Evolutionary conservation across 2,329 filamentous ascomycete species (phyloP), one percentile per base, ranked within the genome.

Genomic region (Fusarium tuaranense): DNA sequence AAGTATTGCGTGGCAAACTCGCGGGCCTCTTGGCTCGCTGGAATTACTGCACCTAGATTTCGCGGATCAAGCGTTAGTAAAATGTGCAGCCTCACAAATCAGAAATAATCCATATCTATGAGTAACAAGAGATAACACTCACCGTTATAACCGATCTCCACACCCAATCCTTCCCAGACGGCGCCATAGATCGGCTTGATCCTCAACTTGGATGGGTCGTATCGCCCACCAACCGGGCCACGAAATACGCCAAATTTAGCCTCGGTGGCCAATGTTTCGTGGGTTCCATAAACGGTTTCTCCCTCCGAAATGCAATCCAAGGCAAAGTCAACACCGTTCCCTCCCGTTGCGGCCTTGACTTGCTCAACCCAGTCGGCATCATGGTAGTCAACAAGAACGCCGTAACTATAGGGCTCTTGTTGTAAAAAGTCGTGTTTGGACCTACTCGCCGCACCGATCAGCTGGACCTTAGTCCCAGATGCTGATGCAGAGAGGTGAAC

Each of bases 151-250:
- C 81, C 73, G 13, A 86, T 72, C 22, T 85, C 81, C 39, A 81
- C 81, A 0, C 84, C 84, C 0, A 86, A 74, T 0, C 81, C 84
- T 60, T 86, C 82, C 84, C 83, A 86, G 0, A 85, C 84, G 0
- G 83, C 83, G 1, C 84, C 84, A 36, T 85, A 85, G 1, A 82
- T 66, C 0, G 83, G 82, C 22, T 86, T 80, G 2, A 81, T 58
- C 3, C 64, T 53, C 0, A 85, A 39, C 0, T 71, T 58, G 0
- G 48, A 59, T 2, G 71, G 36, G 2, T 81, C 78, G 44, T 78
- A 82, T 7, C 68, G n/a, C 0, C 80, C 79, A 0, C 77, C 76
- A 7, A 38, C 74, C 1, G 75, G 72, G 0, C 75, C 74, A 1
- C 81, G 73, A 22, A 82, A 77, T 0, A 80, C 74, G 0, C 74